Base-by-base conservation (phyloP, 805 yeast genomes). In the Candida vaughaniae region DNA sequence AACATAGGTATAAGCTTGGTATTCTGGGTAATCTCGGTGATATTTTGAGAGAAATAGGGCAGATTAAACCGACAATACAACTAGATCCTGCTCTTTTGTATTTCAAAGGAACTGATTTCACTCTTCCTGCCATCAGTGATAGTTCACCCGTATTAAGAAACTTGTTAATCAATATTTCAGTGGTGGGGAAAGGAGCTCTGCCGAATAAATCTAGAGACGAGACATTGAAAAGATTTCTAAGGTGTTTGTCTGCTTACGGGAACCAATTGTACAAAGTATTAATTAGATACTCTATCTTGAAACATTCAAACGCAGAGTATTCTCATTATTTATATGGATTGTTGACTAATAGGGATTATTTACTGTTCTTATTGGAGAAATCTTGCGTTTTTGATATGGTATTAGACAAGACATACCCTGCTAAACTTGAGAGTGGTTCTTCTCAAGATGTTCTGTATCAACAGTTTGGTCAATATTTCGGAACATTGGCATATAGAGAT, bases 391-490 rank as follows among this genome's bases (percentile, higher is more conserved):
- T 45, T 29, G 25, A 25, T 9, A 27, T 20, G 16, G 14, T 42
- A 20, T 22, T 47, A 11, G 23, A n/a, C n/a, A n/a, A n/a, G n/a
- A n/a, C n/a, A n/a, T n/a, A n/a, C n/a, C n/a, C n/a, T n/a, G n/a
- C n/a, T n/a, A n/a, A n/a, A n/a, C n/a, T n/a, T n/a, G n/a, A n/a
- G n/a, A n/a, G n/a, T n/a, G n/a, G n/a, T n/a, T n/a, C n/a, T 10
- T 9, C 41, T 4, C 12, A 29, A 20, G 29, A 34, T 30, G 16
- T 29, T 8, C 27, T 25, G 19, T 6, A 16, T 12, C 22, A 25
- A 16, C 38, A 31, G 30, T 55, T 53, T 29, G 30, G 48, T n/a
- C 58, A 51, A 29, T 47, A 47, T 35, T 33, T 55, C 23, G 42
- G 52, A 4, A 19, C 35, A 6, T 26, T 48, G 14, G 25, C 43